These are phyloP conservation scores for Calocybe gangraenosa DNA, from an alignment of 768 basidiomycete genomes.

Conservation along the genomic window DNA sequence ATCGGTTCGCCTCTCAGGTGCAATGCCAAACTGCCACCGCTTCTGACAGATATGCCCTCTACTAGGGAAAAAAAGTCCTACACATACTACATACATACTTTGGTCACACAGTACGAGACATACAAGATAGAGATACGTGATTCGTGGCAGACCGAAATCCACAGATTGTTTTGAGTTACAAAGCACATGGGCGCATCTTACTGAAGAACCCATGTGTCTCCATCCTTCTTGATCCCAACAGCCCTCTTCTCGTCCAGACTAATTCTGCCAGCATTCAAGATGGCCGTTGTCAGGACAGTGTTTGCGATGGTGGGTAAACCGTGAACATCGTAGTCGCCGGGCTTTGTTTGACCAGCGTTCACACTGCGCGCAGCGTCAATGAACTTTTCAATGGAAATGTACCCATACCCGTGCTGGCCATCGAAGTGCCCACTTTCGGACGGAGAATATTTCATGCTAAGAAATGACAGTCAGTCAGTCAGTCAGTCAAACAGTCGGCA, in stretches of 20 bases:
- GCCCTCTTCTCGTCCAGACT: constrained; percentile 87
- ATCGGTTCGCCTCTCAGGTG: too few species aligned
- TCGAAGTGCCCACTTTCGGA: constrained; percentile 92
- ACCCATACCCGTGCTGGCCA: constrained; percentile 90
- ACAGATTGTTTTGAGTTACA: too few species aligned
- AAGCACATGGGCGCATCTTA: constrained; percentile 27
- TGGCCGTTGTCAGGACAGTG: constrained; percentile 83
- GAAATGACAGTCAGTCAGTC: constrained; percentile 2
- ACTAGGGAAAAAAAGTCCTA: too few species aligned
- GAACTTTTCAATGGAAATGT: constrained; percentile 91
- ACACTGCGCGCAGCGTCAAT: constrained; percentile 79
- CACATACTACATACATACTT: not conserved
- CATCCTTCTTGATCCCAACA: constrained; percentile 70
- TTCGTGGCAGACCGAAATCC: not conserved
- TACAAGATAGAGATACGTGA: constrained; percentile 10
- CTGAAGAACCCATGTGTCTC: constrained; percentile 63
- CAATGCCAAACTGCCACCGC: too few species aligned
- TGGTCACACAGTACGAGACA: not conserved
- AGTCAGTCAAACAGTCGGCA: not conserved
- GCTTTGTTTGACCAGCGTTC: constrained; percentile 62
- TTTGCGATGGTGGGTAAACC: constrained; percentile 87
- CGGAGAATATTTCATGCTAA: constrained; percentile 91
- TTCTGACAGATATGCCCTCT: too few species aligned
- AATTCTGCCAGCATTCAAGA: constrained; percentile 86
- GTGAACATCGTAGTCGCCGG: constrained; percentile 71